These are phyloP conservation scores for Lasiodiplodia gonubiensis DNA, from an alignment of 2,329 filamentous ascomycete genomes.

Conservation along the genomic window DNA sequence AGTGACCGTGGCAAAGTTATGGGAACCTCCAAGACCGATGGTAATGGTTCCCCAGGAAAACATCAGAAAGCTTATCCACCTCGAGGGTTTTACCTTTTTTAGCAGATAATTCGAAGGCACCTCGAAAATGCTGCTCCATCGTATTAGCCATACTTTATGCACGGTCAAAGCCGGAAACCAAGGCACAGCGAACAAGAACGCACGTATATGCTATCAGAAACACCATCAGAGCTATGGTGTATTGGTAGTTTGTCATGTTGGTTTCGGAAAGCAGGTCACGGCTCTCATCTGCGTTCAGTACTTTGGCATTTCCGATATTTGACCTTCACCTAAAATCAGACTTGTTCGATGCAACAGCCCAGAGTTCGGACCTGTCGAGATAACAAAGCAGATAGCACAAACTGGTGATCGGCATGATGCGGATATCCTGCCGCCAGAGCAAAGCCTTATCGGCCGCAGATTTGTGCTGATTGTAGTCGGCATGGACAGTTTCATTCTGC, in stretches of 20 bases:
- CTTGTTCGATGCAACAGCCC: neutral
- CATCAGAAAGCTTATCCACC: conserved; percentile 52
- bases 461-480: conserved; percentile 26
- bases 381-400: conserved; percentile 71
- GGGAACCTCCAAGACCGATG: conserved; percentile 53
- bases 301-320: conserved; percentile 58
- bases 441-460: conserved; percentile 23
- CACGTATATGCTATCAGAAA: conserved; percentile 40
- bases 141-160: neutral
- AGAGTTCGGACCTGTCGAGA: conserved; percentile 57
- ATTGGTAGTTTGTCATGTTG: conserved; percentile 66
- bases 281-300: conserved; percentile 64
- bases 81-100: conserved; percentile 59
- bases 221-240: conserved; percentile 38
- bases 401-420: conserved; percentile 68
- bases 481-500: conserved; percentile 19
- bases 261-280: conserved; percentile 69
- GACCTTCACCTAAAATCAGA: conserved; percentile 12
- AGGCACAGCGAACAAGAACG: neutral
- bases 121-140: conserved; percentile 45
- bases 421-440: conserved; percentile 58
- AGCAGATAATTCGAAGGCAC: conserved; percentile 66
- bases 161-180: neutral
- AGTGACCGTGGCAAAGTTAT: conserved; percentile 50
- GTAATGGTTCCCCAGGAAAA: conserved; percentile 52